Conservation (phyloP, 352 stramenopile genomes). For the Pythium pectinolyticum region DNA sequence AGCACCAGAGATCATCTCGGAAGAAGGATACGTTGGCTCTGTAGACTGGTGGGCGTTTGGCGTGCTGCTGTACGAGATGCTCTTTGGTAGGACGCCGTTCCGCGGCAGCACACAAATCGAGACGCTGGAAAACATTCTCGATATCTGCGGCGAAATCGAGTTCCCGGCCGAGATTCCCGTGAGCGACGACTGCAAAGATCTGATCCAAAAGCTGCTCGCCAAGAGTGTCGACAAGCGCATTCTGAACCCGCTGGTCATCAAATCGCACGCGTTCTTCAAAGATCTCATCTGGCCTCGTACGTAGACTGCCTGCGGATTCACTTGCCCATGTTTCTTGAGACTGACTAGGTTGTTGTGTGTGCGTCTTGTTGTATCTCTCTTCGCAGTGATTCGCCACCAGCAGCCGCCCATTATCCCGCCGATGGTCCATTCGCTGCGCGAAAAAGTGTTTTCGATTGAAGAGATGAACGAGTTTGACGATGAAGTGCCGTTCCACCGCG, state of each 20-base stretch:
- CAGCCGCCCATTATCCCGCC: slow-evolving; percentile 39
- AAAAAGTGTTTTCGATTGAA: slow-evolving; percentile 24
- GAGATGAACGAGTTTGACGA: slow-evolving; percentile 39
- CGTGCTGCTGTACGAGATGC: slow-evolving; percentile 66
- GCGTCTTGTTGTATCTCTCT: background rate
- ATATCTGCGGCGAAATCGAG: slow-evolving; percentile 49
- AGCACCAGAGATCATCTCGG: slow-evolving; percentile 56
- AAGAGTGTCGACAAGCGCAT: slow-evolving; percentile 55
- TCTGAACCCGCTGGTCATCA: slow-evolving; percentile 91
- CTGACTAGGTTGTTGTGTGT: background rate
- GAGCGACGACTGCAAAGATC: slow-evolving; percentile 59
- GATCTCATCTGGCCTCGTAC: slow-evolving; percentile 86
- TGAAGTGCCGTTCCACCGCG: slow-evolving; percentile 40
- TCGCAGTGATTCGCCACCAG: slow-evolving; percentile 47
- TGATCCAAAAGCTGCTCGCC: slow-evolving; percentile 54
- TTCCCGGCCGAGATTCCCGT: slow-evolving; percentile 59
- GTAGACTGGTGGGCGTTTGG: slow-evolving; percentile 73
- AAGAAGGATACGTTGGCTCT: slow-evolving; percentile 59
- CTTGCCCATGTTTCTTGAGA: too few species aligned
- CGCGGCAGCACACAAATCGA: slow-evolving; percentile 41
- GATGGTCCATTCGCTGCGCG: slow-evolving; percentile 41
- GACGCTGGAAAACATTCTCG: slow-evolving; percentile 52
- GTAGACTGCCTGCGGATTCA: too few species aligned
- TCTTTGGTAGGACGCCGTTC: slow-evolving; percentile 53
- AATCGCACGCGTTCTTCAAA: slow-evolving; percentile 91